Evolutionary conservation across 225 moss, liverwort and hornwort species (phyloP).

Genomic region (Straminergon stramineum): DNA sequence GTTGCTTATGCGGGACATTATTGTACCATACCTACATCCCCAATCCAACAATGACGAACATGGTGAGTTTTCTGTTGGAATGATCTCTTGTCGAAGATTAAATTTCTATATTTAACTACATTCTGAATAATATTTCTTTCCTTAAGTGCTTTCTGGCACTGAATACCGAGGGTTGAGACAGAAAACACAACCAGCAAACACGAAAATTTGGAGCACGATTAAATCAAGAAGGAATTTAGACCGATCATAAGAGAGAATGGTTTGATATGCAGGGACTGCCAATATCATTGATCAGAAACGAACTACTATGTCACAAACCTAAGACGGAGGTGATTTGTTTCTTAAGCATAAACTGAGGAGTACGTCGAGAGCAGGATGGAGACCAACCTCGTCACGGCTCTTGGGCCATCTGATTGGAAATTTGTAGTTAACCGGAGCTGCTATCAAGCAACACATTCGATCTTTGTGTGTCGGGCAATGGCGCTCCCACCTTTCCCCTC

Average conservation of each 20-base stretch:
- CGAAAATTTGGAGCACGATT: not conserved
- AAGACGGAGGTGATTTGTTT: not conserved
- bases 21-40: not conserved
- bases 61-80: not conserved
- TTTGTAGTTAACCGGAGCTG: not conserved
- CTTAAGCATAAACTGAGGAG: not conserved
- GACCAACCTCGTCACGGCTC: not conserved
- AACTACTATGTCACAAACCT: not conserved
- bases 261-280: not conserved
- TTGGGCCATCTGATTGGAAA: slow-evolving; percentile 1
- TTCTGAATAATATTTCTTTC: not conserved
- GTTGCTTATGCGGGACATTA: not conserved
- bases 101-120: not conserved
- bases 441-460: not conserved
- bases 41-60: not conserved
- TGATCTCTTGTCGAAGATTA: not conserved
- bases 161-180: not conserved
- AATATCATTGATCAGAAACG: not conserved
- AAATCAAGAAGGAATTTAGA: not conserved
- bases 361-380: not conserved
- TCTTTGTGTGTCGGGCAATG: not conserved
- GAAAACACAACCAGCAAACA: not conserved
- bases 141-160: not conserved
- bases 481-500: not conserved
- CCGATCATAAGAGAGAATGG: not conserved